Base-by-base conservation (phyloP, 2,329 filamentous ascomycete genomes). In the Aureobasidium mangrovei region DNA sequence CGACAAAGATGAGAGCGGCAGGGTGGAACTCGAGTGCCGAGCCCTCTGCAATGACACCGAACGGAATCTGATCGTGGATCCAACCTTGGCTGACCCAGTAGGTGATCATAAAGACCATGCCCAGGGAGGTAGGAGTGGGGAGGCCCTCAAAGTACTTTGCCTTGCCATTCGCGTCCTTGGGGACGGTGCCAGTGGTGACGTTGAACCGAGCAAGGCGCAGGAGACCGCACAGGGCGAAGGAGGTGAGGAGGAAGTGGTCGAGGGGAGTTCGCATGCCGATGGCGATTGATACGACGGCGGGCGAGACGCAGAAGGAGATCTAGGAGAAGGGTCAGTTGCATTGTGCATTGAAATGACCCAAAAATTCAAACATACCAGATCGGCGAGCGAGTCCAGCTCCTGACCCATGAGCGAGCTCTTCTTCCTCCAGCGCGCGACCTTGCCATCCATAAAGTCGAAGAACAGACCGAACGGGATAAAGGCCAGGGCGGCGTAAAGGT, bases 401-500 rank as follows among this genome's bases (percentile, higher is more conserved):
- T 96, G 91, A 9, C 93, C 93, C 91, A 98, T 97, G 68, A 98
- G 77, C 64, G 88, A 94, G 65, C 88, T 93, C 84, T 96, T 98
- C 74, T 89, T 86, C 69, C 93, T 83, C 93, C 93, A 97, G 60
- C 93, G 80, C 59, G 93, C 93, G 54, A 98, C 91, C 68, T 91
- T 93, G 67, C 93, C 93, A 70, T 98, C 93, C 79, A 97, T 89
- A 67, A 95, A 94, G 71, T 98, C 93, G 70, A 97, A 97, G 76
- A 97, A 96, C 9, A 97, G 77, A 4, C 90, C 91, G 57, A 96
- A 88, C 0, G 91, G 91, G 71, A 97, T 86, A 70, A 96, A 88
- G 4, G 76, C 81, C 46, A 98, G 81, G 2, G 93, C 91, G 33
- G 84, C 74, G 80, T 88, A 97, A 53, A 96, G 74, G 63, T 89